Evolutionary conservation across 139 green algal genomes (phyloP).

Genomic region (Desmodesmus armatus): DNA sequence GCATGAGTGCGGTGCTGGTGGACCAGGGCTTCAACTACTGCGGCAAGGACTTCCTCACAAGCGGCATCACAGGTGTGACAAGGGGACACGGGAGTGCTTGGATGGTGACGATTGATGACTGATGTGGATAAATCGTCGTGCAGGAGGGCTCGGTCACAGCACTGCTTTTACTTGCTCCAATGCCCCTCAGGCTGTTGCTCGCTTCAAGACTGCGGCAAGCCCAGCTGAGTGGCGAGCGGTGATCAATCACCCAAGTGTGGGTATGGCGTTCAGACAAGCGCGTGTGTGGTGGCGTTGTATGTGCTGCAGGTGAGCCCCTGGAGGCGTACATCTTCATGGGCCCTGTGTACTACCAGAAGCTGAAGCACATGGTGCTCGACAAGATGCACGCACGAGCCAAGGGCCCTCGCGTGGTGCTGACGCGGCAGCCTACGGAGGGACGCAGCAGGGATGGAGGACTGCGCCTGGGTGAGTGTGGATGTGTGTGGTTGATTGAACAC

Average conservation of each 20-base stretch:
- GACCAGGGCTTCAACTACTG: slow-evolving; percentile 91
- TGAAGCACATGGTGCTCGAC: slow-evolving; percentile 99
- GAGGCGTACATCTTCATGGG: slow-evolving; percentile 99
- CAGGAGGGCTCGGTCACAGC: too few relatives aligned
- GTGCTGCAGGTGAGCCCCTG: slow-evolving; percentile 86
- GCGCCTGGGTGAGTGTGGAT: slow-evolving; percentile 71
- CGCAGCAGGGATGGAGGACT: slow-evolving; percentile 93
- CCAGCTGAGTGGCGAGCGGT: too few relatives aligned
- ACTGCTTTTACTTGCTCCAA: too few relatives aligned
- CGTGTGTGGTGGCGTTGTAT: too few relatives aligned
- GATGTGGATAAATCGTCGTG: too few relatives aligned
- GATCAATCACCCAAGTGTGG: too few relatives aligned
- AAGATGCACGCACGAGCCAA: slow-evolving; percentile 97
- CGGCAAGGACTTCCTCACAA: slow-evolving; percentile 92
- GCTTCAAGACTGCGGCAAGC: too few relatives aligned
- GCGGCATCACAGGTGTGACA: slow-evolving; percentile 88
- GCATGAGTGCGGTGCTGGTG: slow-evolving; percentile 83
- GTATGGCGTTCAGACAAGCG: background rate
- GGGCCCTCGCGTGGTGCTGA: slow-evolving; percentile 93
- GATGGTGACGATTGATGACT: too few relatives aligned
- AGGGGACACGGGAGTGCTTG: too few relatives aligned
- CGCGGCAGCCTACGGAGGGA: slow-evolving; percentile 97
- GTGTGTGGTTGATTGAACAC: slow-evolving; percentile 52
- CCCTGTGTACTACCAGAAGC: slow-evolving; percentile 99
- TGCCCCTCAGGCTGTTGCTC: too few relatives aligned